Base-by-base conservation (phyloP, 1,284 basidiomycete species). In the Trichosporon asahii region DNA sequence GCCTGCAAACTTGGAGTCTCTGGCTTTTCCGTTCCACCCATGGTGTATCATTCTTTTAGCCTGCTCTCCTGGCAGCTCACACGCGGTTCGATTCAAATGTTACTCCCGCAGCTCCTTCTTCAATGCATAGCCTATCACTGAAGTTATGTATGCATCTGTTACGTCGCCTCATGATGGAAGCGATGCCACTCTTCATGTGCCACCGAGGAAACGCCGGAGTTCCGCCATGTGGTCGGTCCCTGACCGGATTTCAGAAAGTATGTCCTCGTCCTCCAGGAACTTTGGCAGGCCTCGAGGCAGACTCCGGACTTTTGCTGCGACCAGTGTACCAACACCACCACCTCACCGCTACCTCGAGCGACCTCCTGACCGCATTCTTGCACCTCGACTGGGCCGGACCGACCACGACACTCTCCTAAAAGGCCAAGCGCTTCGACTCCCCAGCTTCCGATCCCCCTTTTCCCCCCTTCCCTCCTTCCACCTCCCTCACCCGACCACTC, bases 241-340 rank as follows among this genome's bases (percentile, higher is more conserved):
- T 61, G 57, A n/a, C 57, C 57, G 57, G 57, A 61, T 61, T 61
- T 61, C 57, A 61, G 57, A 61, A 61, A 61, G 57, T 61, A 29
- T 31, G 27, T 29, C 29, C 57, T n/a, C 57, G 29, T 31, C 27
- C 27, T n/a, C 57, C 57, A 61, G 57, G 57, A 61, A 61, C 57
- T 61, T 61, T 61, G 57, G 57, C 57, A 29, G 57, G 57, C 27
- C 29, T 61, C 57, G 57, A 61, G 57, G 57, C 57, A 61, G 57
- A 61, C 57, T 29, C 27, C 57, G 57, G 57, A 61, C 57, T 61
- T 61, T 61, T 61, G 57, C 57, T 29, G 27, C 18, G 27, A 31
- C 12, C 55, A 60, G 27, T 27, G 55, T 31, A 60, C 55, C 7
- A 29, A 11, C 55, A 29, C 29, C 23, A 61, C 57, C 18, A 33